A percentile compares a stretch with the other conserved stretches of the same genome.
phyloP scores from a whole-genome alignment of 1,284 basidiomycete genomes.

The Naganishia albida region DNA sequence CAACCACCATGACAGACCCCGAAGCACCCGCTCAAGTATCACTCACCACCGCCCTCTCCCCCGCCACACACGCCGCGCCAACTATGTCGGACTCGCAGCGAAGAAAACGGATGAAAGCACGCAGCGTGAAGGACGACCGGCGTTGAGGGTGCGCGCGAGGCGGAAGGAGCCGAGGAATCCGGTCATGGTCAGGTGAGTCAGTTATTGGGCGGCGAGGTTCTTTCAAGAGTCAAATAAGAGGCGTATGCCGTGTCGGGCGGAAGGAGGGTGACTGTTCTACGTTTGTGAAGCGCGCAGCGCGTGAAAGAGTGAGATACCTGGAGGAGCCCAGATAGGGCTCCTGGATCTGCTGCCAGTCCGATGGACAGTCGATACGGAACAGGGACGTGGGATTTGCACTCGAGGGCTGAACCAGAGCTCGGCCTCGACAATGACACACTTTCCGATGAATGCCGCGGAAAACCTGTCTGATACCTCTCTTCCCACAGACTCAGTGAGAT shows the following conservation, averaged over 20 bases:
- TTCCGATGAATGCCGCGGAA: no score
- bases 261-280: no score
- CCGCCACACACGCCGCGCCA: neutral
- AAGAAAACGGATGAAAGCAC: neutral
- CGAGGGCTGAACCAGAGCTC: neutral
- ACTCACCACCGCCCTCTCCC: neutral
- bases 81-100: neutral
- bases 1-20: neutral
- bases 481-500: slow-evolving; percentile 20
- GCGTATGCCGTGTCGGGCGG: neutral
- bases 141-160: slow-evolving; percentile 4
- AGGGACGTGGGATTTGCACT: no score
- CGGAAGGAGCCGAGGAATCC: slow-evolving; percentile 22
- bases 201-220: no score
- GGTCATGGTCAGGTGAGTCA: slow-evolving; percentile 17
- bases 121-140: neutral
- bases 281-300: no score
- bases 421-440: no score
- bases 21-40: neutral
- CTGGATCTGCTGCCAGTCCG: no score
- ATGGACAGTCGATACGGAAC: no score
- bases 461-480: neutral
- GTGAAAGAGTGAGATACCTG: no score
- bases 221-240: neutral
- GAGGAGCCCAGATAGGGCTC: no score